Evolutionary conservation across 1,284 basidiomycete species (phyloP).

Genomic region (Wallemia ichthyophaga): DNA sequence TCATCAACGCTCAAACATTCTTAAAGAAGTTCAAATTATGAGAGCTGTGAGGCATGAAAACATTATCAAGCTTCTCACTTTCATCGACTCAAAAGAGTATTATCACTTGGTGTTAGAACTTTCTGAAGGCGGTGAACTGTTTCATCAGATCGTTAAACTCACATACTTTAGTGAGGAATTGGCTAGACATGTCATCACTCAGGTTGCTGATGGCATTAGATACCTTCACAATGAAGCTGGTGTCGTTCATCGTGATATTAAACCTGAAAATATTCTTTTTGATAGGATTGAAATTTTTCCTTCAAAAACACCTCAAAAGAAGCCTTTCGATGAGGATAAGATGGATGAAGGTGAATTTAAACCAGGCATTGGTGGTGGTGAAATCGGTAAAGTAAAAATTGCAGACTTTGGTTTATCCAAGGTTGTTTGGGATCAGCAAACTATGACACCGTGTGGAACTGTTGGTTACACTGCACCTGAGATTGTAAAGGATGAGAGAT

Average conservation of each 20-base stretch:
- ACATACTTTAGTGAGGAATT: constrained; percentile 95
- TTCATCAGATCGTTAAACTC: constrained; percentile 97
- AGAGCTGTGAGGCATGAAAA: constrained; percentile 65
- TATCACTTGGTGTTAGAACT: constrained; percentile 87
- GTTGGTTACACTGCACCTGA: constrained; percentile 98
- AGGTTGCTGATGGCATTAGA: constrained; percentile 81
- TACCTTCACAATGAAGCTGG: constrained; percentile 95
- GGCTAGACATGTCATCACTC: constrained; percentile 79
- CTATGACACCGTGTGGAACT: constrained; percentile 96
- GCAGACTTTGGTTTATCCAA: constrained; percentile 96
- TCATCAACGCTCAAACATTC: constrained; percentile 85
- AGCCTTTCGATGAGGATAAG: constrained; percentile 93
- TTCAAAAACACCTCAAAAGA: constrained; percentile 38
- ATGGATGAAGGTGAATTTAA: constrained; percentile 93
- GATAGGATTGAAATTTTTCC: constrained; percentile 77
- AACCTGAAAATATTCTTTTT: constrained; percentile 91
- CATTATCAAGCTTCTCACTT: constrained; percentile 63
- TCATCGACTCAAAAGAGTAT: constrained; percentile 69
- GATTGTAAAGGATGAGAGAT: constrained; percentile 97
- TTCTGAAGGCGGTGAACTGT: constrained; percentile 90
- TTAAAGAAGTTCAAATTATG: constrained; percentile 99
- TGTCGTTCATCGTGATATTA: constrained; percentile 95
- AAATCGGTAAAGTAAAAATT: constrained; percentile 92
- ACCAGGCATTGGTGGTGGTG: constrained; percentile 71
- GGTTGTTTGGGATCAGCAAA: constrained; percentile 96